Percentiles rank a stretch among this genome's conserved stretches.
phyloP scores from a whole-genome alignment of 345 rosid species.

The Moricandia arvensis region DNA sequence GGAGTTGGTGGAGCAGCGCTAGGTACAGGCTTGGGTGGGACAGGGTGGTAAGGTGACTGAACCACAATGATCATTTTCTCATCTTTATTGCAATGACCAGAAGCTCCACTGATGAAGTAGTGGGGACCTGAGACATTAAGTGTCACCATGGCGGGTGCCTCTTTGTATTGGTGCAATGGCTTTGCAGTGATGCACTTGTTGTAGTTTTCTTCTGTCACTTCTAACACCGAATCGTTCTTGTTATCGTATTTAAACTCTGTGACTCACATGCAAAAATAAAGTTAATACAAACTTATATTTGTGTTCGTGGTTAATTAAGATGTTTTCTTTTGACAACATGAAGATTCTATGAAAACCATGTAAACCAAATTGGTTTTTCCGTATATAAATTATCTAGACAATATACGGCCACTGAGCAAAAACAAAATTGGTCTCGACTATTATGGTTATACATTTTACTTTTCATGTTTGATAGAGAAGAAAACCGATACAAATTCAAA shows the following conservation, averaged over 20 bases:
- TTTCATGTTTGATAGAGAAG: background rate
- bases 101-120: slow-evolving; percentile 63
- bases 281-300: background rate
- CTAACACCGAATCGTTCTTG: slow-evolving; percentile 48
- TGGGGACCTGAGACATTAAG: slow-evolving; percentile 43
- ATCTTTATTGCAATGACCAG: slow-evolving; percentile 45
- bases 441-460: background rate
- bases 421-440: background rate
- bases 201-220: slow-evolving; percentile 48
- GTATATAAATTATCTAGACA: background rate
- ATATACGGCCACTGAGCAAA: background rate
- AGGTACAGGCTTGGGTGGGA: background rate
- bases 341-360: background rate
- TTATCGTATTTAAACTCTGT: slow-evolving; percentile 45
- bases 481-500: background rate
- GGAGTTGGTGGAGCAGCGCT: background rate
- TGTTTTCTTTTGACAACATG: background rate
- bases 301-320: background rate
- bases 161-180: slow-evolving; percentile 42
- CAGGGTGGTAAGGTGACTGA: slow-evolving; percentile 32
- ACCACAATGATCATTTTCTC: slow-evolving; percentile 51
- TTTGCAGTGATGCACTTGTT: slow-evolving; percentile 39
- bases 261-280: slow-evolving; percentile 3
- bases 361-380: background rate
- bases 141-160: slow-evolving; percentile 34